phyloP scores from a whole-genome alignment of 2,329 filamentous ascomycete genomes.

The Aspergillus fumigatus region DNA sequence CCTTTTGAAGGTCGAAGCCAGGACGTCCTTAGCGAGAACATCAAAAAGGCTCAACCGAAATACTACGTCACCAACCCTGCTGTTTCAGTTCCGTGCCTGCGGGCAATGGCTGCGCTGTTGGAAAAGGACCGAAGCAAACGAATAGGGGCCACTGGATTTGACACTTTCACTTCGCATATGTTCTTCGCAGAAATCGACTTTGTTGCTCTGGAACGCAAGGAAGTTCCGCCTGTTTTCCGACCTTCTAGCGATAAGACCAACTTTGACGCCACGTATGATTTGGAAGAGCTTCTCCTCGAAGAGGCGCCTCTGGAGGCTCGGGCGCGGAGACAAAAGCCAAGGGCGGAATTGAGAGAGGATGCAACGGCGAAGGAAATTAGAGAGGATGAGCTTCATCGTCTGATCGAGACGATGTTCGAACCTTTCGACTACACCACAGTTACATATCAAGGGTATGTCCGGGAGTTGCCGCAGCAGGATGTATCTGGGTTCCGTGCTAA shows the following conservation, averaged over 20 bases:
- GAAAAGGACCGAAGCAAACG: conserved; percentile 74
- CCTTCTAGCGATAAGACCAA: conserved; percentile 98
- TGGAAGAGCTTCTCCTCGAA: conserved; percentile 89
- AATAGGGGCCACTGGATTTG: conserved; percentile 76
- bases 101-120: conserved; percentile 79
- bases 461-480: not conserved
- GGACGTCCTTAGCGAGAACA: conserved; percentile 71
- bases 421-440: conserved; percentile 92
- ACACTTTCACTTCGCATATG: conserved; percentile 79
- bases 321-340: conserved; percentile 86
- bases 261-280: conserved; percentile 95
- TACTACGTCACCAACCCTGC: conserved; percentile 91
- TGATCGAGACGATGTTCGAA: conserved; percentile 91
- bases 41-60: conserved; percentile 74
- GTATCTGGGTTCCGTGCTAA: conserved; percentile 5
- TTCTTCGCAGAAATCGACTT: conserved; percentile 91
- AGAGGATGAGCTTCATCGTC: conserved; percentile 86
- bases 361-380: conserved; percentile 92
- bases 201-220: conserved; percentile 73
- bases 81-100: conserved; percentile 81
- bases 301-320: conserved; percentile 92
- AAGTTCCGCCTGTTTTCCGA: conserved; percentile 84
- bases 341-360: conserved; percentile 87
- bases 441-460: conserved; percentile 66
- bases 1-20: conserved; percentile 91